Base-by-base conservation (phyloP, 208 protist species). In the Trypanosoma theileri region DNA sequence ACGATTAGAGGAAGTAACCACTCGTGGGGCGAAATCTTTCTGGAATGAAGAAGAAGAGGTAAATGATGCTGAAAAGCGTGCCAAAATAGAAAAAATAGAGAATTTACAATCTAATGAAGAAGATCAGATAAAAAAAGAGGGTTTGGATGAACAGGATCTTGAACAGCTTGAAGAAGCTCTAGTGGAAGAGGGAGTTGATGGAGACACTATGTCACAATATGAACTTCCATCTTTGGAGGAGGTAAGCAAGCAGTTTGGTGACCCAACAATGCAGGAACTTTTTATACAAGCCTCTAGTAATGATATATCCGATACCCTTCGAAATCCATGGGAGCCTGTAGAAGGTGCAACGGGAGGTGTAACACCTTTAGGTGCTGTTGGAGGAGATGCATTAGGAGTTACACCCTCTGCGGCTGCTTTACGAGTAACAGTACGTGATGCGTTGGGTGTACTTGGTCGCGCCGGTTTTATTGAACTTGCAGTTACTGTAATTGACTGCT, bases 201-300 rank as follows among this genome's bases (percentile, higher is more conserved):
- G 31, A 17, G 57, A 59, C 11, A 46, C 28, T 40, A 52, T 63
- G 4, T 66, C 77, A 22, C 65, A 74, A 16, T 77, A 82, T 58
- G 84, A 80, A 70, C 74, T 92, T 11, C 90, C 91, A 17, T 87
- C 81, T 19, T 67, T 96, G 42, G 91, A 96, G 69, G 88, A 93
- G 67, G 76, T 96, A 16, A 93, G 84, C 57, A 66, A 60, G 60
- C 81, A 86, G 57, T 96, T 96, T 71, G 61, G 73, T 26, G 91
- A 96, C 59, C 88, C 88, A 0, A 59, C 21, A 10, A 89, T 96
- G 82, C 87, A 86, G 40, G 66, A 86, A 59, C 75, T 96, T n/a
- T 96, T 96, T 68, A 67, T 96, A 12, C 73, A 89, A 45, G 86
- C 80, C 17, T 91, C 88, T 22, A 82, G 59, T 53, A 83, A 88